A percentile compares a stretch with the other conserved stretches of the same genome.
phyloP scores from a whole-genome alignment of 768 basidiomycete species.

The Glaciozyma antarctica region DNA sequence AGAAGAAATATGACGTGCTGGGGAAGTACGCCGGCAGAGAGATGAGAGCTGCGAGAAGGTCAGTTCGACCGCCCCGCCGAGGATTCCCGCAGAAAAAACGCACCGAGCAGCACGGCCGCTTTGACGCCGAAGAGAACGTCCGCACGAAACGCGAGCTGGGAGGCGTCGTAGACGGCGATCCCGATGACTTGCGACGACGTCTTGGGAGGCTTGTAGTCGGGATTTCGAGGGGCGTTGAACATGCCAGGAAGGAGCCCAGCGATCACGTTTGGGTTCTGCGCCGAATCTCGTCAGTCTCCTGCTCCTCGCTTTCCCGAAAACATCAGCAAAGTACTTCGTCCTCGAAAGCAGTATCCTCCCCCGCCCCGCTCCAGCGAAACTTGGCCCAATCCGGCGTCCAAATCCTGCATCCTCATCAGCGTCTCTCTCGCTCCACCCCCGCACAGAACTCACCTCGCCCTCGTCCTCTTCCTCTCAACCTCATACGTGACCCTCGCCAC shows the following conservation, averaged over 20 bases:
- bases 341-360: constrained; percentile 1
- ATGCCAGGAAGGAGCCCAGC: not conserved
- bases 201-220: constrained; percentile 21
- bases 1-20: constrained; percentile 14
- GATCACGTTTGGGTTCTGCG: not conserved
- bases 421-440: not conserved
- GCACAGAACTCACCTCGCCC: not conserved
- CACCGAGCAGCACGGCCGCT: constrained; percentile 10
- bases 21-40: not conserved
- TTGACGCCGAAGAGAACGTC: constrained; percentile 29
- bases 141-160: not conserved
- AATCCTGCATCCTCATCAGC: constrained; percentile 5
- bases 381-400: constrained; percentile 24
- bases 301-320: not conserved
- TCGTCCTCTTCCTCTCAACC: constrained; percentile 21
- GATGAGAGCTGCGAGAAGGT: not conserved
- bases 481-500: constrained; percentile 10
- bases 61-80: not conserved
- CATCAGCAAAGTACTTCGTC: constrained; percentile 14
- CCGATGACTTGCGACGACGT: constrained; percentile 8
- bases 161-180: not conserved
- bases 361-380: constrained; percentile 1
- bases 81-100: not conserved
- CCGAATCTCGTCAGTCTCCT: not conserved
- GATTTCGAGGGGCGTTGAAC: constrained; percentile 19